Percentiles rank a stretch among this genome's conserved stretches.
phyloP scores from a whole-genome alignment of 2,329 filamentous ascomycete genomes.

The Pseudogymnoascus sp. region DNA sequence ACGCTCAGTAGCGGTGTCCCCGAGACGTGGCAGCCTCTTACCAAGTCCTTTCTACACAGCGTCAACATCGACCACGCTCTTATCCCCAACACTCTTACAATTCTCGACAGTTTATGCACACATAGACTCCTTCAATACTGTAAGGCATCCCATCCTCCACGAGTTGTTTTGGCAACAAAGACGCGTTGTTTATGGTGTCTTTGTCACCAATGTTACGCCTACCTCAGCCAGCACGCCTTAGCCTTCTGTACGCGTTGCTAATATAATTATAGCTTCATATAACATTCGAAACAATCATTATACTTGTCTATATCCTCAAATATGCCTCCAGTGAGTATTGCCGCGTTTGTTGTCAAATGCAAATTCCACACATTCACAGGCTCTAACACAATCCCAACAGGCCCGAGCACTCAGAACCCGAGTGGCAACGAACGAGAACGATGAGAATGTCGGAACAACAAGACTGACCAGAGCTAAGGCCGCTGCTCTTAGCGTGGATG shows the following conservation, averaged over 20 bases:
- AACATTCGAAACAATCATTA: slow-evolving; percentile 30
- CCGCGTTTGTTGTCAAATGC: slow-evolving; percentile 15
- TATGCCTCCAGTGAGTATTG: slow-evolving; percentile 52
- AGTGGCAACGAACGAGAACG: slow-evolving; percentile 83
- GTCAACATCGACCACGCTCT: slow-evolving; percentile 6
- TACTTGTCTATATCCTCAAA: slow-evolving; percentile 15
- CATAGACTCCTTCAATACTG: slow-evolving; percentile 11
- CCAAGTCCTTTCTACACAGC: slow-evolving; percentile 10
- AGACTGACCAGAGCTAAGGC: slow-evolving; percentile 92
- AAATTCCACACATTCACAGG: neutral
- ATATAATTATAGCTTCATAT: slow-evolving; percentile 22
- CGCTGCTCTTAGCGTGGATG: slow-evolving; percentile 62
- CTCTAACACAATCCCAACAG: slow-evolving; percentile 14
- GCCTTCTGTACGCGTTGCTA: slow-evolving; percentile 22
- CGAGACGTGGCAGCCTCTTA: slow-evolving; percentile 10
- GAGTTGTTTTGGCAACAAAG: slow-evolving; percentile 7
- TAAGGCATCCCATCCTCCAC: slow-evolving; percentile 2
- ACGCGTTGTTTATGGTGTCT: slow-evolving; percentile 8
- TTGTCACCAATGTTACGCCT: neutral
- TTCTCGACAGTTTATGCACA: slow-evolving; percentile 13
- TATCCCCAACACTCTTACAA: slow-evolving; percentile 6
- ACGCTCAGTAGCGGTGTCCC: slow-evolving; percentile 9
- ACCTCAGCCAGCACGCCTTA: slow-evolving; percentile 12
- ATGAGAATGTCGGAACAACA: slow-evolving; percentile 75
- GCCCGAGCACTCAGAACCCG: slow-evolving; percentile 67